Evolutionary conservation across 2,329 filamentous ascomycete genomes (phyloP).

Genomic region (Fusarium poae): DNA sequence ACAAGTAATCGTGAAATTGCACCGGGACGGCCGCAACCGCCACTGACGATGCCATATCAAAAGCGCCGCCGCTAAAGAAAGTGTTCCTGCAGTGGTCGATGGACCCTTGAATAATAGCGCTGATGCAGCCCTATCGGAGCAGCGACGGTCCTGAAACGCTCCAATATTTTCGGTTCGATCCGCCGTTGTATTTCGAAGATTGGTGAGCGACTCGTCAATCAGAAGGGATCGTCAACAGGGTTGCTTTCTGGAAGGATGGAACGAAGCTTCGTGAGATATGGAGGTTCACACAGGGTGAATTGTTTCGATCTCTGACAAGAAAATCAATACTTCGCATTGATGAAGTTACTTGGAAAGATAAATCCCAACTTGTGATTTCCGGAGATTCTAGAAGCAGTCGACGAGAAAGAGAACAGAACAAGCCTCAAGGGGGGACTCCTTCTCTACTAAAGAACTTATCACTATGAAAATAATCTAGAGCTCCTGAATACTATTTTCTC

Average conservation of each 20-base stretch:
- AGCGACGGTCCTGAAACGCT: conserved; percentile 27
- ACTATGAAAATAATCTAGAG: neutral
- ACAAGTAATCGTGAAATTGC: conserved; percentile 35
- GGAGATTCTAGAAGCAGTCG: conserved; percentile 7
- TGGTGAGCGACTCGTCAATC: conserved; percentile 20
- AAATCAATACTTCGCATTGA: neutral
- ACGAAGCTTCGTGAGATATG: neutral
- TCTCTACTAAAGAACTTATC: conserved; percentile 3
- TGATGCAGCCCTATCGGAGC: conserved; percentile 43
- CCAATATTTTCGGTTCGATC: conserved; percentile 37
- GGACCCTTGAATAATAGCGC: conserved; percentile 31
- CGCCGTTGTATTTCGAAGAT: conserved; percentile 24
- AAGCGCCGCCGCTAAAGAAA: conserved; percentile 27
- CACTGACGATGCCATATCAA: conserved; percentile 32
- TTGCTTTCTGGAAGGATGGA: conserved; percentile 14
- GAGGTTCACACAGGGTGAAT: conserved; percentile 25
- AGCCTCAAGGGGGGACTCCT: neutral
- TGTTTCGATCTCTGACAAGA: conserved; percentile 4
- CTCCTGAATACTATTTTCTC: conserved; percentile 10
- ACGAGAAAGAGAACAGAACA: conserved; percentile 21
- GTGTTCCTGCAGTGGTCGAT: conserved; percentile 41
- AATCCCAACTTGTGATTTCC: neutral
- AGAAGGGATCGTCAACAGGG: conserved; percentile 39
- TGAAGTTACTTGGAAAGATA: neutral
- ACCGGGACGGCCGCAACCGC: conserved; percentile 25